Percentiles rank a stretch among this genome's conserved stretches.
Conservation (phyloP, 176 grass and related monocot species). For the Hordeum marinum region DNA sequence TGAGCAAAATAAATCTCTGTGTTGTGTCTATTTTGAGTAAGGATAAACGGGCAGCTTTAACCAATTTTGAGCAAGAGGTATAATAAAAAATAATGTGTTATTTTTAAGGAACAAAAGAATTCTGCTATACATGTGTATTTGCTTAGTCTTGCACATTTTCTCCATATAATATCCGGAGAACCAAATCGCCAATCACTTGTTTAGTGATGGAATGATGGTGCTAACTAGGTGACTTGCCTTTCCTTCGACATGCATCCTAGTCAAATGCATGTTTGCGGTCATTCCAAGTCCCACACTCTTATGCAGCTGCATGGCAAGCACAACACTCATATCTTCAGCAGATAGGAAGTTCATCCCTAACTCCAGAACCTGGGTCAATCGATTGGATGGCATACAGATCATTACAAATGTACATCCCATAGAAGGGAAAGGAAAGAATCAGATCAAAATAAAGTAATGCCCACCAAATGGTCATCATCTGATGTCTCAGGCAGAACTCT, state of each 20-base stretch:
- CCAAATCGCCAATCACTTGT: background rate
- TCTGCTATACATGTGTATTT: background rate
- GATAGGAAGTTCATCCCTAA: conserved; percentile 92
- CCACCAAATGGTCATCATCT: conserved; percentile 94
- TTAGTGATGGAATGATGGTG: background rate
- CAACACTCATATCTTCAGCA: conserved; percentile 85
- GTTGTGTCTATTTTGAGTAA: background rate
- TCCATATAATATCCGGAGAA: background rate
- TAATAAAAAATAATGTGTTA: background rate
- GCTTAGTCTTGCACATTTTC: background rate
- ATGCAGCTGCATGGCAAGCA: conserved; percentile 77
- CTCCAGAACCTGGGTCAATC: conserved; percentile 69
- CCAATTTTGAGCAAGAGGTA: conserved; percentile 4
- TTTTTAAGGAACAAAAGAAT: background rate
- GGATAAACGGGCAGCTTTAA: conserved; percentile 1
- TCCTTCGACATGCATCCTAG: conserved; percentile 96
- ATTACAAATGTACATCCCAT: conserved; percentile 1
- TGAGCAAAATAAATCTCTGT: background rate
- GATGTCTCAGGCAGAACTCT: conserved; percentile 78
- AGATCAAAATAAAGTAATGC: conserved; percentile 19
- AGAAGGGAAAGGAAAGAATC: background rate
- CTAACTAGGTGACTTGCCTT: conserved; percentile 55
- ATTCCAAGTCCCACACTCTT: conserved; percentile 80
- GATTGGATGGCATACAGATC: background rate
- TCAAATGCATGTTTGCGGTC: conserved; percentile 90